Percentiles rank a stretch among this genome's conserved stretches.
Evolutionary conservation across 768 basidiomycete species (phyloP).

Genomic region (Rhodotorula diobovata): DNA sequence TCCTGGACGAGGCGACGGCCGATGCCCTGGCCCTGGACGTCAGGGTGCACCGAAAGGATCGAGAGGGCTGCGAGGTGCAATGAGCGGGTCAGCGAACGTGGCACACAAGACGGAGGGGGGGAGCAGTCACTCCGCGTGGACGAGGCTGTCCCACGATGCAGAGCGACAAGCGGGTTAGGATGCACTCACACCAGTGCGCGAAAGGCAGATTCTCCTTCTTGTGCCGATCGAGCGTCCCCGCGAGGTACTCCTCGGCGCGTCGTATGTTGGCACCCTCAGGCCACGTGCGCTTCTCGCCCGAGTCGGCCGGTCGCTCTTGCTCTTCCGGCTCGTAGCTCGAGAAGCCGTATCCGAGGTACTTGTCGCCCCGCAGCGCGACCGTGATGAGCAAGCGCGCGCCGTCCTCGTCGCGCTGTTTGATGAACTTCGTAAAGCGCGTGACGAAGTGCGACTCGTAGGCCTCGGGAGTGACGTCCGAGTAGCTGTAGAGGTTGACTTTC

Average conservation of each 20-base stretch:
- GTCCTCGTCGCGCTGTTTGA: neutral
- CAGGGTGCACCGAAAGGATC: neutral
- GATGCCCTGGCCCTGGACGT: neutral
- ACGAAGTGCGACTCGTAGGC: neutral
- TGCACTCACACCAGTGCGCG: slow-evolving; percentile 7
- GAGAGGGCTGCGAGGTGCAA: neutral
- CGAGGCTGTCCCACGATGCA: neutral
- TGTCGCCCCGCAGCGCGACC: neutral
- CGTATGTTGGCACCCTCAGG: neutral
- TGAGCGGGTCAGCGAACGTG: neutral
- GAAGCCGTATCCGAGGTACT: neutral
- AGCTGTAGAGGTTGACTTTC: neutral
- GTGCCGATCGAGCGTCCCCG: neutral
- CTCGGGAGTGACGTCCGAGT: neutral
- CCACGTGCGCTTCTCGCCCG: neutral
- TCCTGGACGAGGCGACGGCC: neutral
- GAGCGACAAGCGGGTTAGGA: too few relatives aligned
- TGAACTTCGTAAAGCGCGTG: neutral
- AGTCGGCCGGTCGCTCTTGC: neutral
- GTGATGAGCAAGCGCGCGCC: neutral
- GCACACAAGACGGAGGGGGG: too few relatives aligned
- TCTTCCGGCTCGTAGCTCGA: neutral
- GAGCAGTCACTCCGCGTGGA: too few relatives aligned
- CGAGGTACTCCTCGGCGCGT: neutral
- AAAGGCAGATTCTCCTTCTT: neutral